A percentile compares a stretch with the other conserved stretches of the same genome.
These are phyloP conservation scores for Coemansia sp. DNA, from an alignment of 192 early-diverging fungal genomes.

Conservation along the genomic window DNA sequence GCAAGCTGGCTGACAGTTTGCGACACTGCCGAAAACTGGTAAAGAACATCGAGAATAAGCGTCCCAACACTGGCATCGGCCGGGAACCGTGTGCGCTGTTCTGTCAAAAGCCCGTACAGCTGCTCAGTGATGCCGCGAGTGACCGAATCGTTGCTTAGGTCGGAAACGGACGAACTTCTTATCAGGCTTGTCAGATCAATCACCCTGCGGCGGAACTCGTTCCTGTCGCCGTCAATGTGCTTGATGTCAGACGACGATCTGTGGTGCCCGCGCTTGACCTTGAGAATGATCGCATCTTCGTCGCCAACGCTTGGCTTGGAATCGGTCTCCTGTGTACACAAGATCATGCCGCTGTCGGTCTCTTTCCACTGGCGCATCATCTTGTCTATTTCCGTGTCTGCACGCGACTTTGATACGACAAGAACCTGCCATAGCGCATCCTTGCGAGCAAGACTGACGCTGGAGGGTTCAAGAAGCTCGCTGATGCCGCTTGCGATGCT, in stretches of 20 bases:
- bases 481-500: conserved; percentile 54
- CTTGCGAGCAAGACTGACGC: conserved; percentile 50
- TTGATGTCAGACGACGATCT: conserved; percentile 50
- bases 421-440: conserved; percentile 56
- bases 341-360: conserved; percentile 33
- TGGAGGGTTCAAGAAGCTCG: conserved; percentile 53
- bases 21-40: conserved; percentile 54
- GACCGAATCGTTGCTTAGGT: conserved; percentile 45
- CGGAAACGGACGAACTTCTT: conserved; percentile 43
- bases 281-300: conserved; percentile 54
- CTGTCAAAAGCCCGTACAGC: conserved; percentile 52
- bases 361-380: conserved; percentile 51
- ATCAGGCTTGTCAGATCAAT: conserved; percentile 46
- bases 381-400: conserved; percentile 53
- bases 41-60: conserved; percentile 53
- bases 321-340: conserved; percentile 44
- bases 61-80: conserved; percentile 42
- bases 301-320: conserved; percentile 36
- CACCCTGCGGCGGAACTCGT: conserved; percentile 51
- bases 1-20: conserved; percentile 53
- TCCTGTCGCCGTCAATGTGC: conserved; percentile 39
- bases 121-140: conserved; percentile 47
- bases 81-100: conserved; percentile 50
- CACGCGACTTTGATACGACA: conserved; percentile 52
- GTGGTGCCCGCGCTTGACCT: conserved; percentile 55